Evolutionary conservation across 192 early-diverging fungal species (phyloP), one percentile per base, ranked within the genome.

Genomic region (Podila epicladia): DNA sequence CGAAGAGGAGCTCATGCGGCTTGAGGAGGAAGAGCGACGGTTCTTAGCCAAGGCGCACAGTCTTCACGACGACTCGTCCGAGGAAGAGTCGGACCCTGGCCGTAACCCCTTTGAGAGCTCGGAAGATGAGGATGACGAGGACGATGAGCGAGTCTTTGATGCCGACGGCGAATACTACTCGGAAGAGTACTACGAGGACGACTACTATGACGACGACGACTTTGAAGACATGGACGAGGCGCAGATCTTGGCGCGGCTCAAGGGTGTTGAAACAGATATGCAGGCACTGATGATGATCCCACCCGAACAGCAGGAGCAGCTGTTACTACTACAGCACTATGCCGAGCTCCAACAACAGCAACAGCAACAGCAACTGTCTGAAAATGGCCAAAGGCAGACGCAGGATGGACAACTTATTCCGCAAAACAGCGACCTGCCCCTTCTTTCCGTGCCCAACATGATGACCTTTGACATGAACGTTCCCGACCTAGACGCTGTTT

Each of bases 141-240:
- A 63, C 28, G 74, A 74, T 12, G 62, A 78, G 26, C 51, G 58
- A 7, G 71, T 61, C 6, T 67, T 74, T 17, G 84, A 67, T 1
- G 69, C 64, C 6, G 66, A 82, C 11, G 75, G 69, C 1, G 78
- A 82, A 3, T 58, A 73, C 4, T 82, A 87, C 9, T 82, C 79
- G 32, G 84, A 85, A 0, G 84, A 83, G n/a, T 82, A 74, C 26
- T 64, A 62, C n/a, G 84, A 83, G 9, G 80, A 73, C 28, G 74
- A 78, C 11, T 65, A 67, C 58, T 65, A 62, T 50, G 68, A 75
- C 28, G 77, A 75, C 28, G 77, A 73, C 20, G 74, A 64, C 5
- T 76, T 66, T 24, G 74, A 82, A 11, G 78, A 70, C 12, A 41
- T 77, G 59, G 69, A 71, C 22, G 69, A 82, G 41, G 70, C 69